Evolutionary conservation across 805 yeast genomes (phyloP).

Genomic region (Tetrapisispora namnaoensis): DNA sequence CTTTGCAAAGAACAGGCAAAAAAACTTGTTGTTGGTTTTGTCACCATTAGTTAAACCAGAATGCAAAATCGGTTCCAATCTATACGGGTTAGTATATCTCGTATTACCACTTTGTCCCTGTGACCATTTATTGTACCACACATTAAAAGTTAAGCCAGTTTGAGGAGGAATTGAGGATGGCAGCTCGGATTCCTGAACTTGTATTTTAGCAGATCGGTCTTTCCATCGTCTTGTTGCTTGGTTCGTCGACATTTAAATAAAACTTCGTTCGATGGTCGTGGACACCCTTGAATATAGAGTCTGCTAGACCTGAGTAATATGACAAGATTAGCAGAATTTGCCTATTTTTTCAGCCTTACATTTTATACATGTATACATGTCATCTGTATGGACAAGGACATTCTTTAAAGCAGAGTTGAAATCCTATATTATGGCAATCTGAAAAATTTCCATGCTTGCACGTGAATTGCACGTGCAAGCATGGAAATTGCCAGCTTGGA

Average conservation of each 20-base stretch:
- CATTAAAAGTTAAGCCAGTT: slow-evolving; percentile 69
- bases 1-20: slow-evolving; percentile 80
- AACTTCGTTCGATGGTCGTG: neutral
- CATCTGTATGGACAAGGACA: too few species aligned
- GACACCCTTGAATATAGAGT: too few species aligned
- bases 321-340: too few species aligned
- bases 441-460: too few species aligned
- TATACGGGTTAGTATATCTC: slow-evolving; percentile 44
- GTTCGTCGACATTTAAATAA: neutral
- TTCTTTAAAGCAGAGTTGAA: too few species aligned
- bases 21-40: slow-evolving; percentile 35
- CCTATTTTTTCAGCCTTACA: too few species aligned
- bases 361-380: too few species aligned
- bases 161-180: slow-evolving; percentile 61
- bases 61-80: slow-evolving; percentile 53
- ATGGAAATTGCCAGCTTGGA: too few species aligned
- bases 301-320: too few species aligned
- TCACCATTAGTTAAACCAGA: slow-evolving; percentile 71
- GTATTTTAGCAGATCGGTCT: slow-evolving; percentile 56
- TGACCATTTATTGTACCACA: slow-evolving; percentile 88
- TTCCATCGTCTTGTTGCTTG: slow-evolving; percentile 13
- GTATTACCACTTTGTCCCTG: slow-evolving; percentile 34
- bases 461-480: too few species aligned
- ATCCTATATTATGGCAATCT: too few species aligned
- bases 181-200: slow-evolving; percentile 51